Evolutionary conservation across 2,329 filamentous ascomycete species (phyloP), one percentile per base, ranked within the genome.

Genomic region (Fusarium penzigii): DNA sequence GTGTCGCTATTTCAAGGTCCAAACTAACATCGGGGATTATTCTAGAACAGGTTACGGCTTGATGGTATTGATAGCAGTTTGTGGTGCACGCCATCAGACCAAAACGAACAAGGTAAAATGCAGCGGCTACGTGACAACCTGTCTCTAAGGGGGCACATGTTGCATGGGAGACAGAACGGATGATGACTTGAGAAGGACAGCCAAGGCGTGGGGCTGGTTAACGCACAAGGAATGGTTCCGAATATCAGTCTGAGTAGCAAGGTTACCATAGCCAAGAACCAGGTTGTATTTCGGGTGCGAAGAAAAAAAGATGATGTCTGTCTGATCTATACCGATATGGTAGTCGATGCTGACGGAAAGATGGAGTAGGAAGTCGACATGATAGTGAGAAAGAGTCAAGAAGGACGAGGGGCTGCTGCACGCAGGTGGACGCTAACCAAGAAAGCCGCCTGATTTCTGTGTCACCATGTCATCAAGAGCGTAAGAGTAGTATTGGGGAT

Each of bases 81-180:
- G 13, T 14, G 32, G 32, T 12, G 10, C 32, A 36, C 32, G 13
- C 32, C 10, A 14, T 36, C 32, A 36, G 3, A 3, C 13, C 32
- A 11, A 25, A 25, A 36, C 9, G 5, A 36, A 36, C 13, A 9
- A 14, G 57, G 17, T 11, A 39, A 17, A 38, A 38, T 29, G 39
- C 20, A 39, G n/a, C 47, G 20, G 29, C 42, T 17, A 46, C 25
- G 34, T 9, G 17, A 48, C 40, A 42, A 47, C 34, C 62, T 65
- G 63, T 51, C 62, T 57, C 29, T 38, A 65, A 62, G 42, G 11
- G 56, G 62, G 29, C 44, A 53, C 36, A 63, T 63, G 39, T 60
- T 60, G 65, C 59, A 44, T 39, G 42, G 14, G 20, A 25, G 20
- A 25, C 20, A 25, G 36, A 39, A 46, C 39, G 44, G 39, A 40